Conservation (phyloP, 2,329 filamentous ascomycete species). For the Alternaria sp. region DNA sequence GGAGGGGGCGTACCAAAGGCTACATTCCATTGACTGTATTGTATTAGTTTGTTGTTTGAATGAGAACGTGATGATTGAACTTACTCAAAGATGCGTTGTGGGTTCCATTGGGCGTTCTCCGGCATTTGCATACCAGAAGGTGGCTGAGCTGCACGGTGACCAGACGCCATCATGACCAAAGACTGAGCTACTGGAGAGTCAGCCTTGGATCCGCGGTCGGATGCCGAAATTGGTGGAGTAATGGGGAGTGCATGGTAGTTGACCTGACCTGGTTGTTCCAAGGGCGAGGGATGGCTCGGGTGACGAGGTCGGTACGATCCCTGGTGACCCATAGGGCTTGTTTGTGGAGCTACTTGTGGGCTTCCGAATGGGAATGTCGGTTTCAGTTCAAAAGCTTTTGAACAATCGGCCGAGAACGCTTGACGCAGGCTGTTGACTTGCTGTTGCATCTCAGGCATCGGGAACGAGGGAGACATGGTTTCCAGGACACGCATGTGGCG, state of each 20-base stretch:
- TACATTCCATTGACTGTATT: slow-evolving; percentile 84
- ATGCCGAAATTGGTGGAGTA: slow-evolving; percentile 78
- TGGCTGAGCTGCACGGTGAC: slow-evolving; percentile 59
- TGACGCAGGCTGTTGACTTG: slow-evolving; percentile 89
- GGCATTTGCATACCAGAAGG: slow-evolving; percentile 65
- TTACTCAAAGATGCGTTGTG: slow-evolving; percentile 87
- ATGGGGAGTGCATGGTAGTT: slow-evolving; percentile 73
- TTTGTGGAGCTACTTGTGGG: slow-evolving; percentile 66
- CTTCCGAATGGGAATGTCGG: slow-evolving; percentile 86
- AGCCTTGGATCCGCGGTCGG: slow-evolving; percentile 75
- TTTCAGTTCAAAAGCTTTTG: slow-evolving; percentile 87
- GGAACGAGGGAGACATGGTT: slow-evolving; percentile 80
- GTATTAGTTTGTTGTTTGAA: slow-evolving; percentile 18
- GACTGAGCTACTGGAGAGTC: slow-evolving; percentile 77
- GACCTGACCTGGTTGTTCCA: slow-evolving; percentile 64
- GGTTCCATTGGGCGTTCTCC: slow-evolving; percentile 79
- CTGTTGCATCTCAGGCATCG: slow-evolving; percentile 86
- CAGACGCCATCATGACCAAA: slow-evolving; percentile 70
- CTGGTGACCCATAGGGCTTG: slow-evolving; percentile 67
- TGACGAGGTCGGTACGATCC: slow-evolving; percentile 59
- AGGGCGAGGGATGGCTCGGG: slow-evolving; percentile 54
- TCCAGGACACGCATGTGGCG: slow-evolving; percentile 94
- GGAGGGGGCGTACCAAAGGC: slow-evolving; percentile 76
- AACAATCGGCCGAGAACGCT: slow-evolving; percentile 86
- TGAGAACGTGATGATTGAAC: slow-evolving; percentile 45